Percentiles rank a stretch among this genome's conserved stretches.
These are phyloP conservation scores for Dalbergia cochinchinensis DNA, from an alignment of 306 rosid genomes.

Conservation along the genomic window DNA sequence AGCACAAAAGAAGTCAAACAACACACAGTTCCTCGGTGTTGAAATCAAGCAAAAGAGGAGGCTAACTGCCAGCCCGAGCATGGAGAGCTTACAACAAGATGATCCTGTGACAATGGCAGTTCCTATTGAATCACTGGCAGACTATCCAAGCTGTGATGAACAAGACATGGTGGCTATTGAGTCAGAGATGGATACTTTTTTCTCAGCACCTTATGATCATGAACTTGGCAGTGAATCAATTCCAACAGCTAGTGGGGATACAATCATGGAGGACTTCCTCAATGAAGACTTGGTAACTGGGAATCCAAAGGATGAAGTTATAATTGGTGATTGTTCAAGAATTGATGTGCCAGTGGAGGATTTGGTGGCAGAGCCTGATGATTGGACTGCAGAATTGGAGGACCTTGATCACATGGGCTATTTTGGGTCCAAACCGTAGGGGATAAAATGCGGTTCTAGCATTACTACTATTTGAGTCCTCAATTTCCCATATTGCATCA, in stretches of 20 bases:
- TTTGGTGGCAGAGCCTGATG: slow-evolving; percentile 46
- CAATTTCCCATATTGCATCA: slow-evolving; percentile 7
- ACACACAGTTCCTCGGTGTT: slow-evolving; percentile 41
- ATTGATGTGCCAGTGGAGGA: slow-evolving; percentile 61
- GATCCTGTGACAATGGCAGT: slow-evolving; percentile 27
- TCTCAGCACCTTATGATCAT: slow-evolving; percentile 50
- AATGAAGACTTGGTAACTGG: slow-evolving; percentile 54
- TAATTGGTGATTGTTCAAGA: slow-evolving; percentile 51
- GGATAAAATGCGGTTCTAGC: background rate
- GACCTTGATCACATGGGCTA: slow-evolving; percentile 71
- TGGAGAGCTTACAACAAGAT: slow-evolving; percentile 60
- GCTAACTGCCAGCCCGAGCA: slow-evolving; percentile 55
- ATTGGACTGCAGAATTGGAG: slow-evolving; percentile 66
- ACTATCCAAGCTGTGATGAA: slow-evolving; percentile 33
- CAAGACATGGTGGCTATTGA: slow-evolving; percentile 51
- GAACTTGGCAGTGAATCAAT: slow-evolving; percentile 51
- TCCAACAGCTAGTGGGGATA: slow-evolving; percentile 38
- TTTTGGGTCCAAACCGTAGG: slow-evolving; percentile 50
- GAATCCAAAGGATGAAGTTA: slow-evolving; percentile 56
- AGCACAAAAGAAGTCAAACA: slow-evolving; percentile 45
- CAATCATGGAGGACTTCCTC: slow-evolving; percentile 62
- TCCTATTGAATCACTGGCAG: slow-evolving; percentile 31
- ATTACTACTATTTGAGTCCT: background rate
- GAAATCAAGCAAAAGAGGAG: slow-evolving; percentile 68
- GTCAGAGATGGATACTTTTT: slow-evolving; percentile 58